Evolutionary conservation across 352 stramenopile genomes (phyloP), one percentile per base, ranked within the genome.

Genomic region (Albugo candida): DNA sequence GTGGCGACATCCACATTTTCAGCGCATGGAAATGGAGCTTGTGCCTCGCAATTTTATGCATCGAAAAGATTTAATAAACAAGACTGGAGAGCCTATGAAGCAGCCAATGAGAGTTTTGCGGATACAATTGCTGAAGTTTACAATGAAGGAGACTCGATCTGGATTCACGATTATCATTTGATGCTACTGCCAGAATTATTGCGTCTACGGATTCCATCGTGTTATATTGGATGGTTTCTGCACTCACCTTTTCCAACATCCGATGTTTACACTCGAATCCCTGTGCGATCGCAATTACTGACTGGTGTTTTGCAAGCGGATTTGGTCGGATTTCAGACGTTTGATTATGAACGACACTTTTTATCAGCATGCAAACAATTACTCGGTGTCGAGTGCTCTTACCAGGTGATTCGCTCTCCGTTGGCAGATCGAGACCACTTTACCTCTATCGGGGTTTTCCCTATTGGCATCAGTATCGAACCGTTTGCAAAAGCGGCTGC

Each of bases 131-230:
- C 67, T 11, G 76, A 86, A 48, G 71, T 92, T 36, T 92, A 88
- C 54, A 83, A 92, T 35, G 76, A 89, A 65, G 81, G 77, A 58
- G 81, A 93, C 56, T 64, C 71, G 17, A 73, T 94, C 8, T 93
- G 80, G 80, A 69, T 93, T 14, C 80, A 93, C 58, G 81, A 94
- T 64, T 92, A 92, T 56, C 81, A 94, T 48, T 56, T 94, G 20
- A 93, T 94, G 80, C 53, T 86, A 46, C 56, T 94, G 14, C 81
- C 81, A n/a, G 81, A 70, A 48, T 60, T 92, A 51, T 56, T 94
- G 20, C 70, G 81, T 31, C 65, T 83, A 52, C 74, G 77, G 2
- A 68, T 88, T 19, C 72, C 77, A 36, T 49, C 59, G 8, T 80
- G 67, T 47, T 58, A 78, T 31, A 89, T 93, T 55, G 81, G 73